A percentile compares a stretch with the other conserved stretches of the same genome.
phyloP scores from a whole-genome alignment of 148 eudicot genomes.

The Diospyros lotus region DNA sequence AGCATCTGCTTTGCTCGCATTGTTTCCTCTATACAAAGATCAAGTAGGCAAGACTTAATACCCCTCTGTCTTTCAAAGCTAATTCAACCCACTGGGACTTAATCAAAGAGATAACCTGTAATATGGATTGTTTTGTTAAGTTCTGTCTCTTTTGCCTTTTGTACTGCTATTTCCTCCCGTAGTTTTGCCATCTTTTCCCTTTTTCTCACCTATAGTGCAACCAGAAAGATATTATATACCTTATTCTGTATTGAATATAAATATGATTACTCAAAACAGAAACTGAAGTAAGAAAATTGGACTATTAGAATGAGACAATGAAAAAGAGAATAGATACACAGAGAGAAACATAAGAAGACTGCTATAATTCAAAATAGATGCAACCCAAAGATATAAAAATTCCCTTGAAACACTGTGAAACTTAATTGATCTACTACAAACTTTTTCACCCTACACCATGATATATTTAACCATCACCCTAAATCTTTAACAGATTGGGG shows the following conservation, averaged over 20 bases:
- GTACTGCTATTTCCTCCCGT: conserved; percentile 90
- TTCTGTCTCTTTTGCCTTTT: conserved; percentile 92
- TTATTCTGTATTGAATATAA: neutral
- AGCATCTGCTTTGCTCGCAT: conserved; percentile 95
- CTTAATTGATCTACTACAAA: too few relatives aligned
- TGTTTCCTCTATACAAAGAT: conserved; percentile 68
- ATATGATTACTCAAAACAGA: neutral
- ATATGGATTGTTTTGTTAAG: conserved; percentile 86
- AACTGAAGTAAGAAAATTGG: too few relatives aligned
- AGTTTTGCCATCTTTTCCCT: conserved; percentile 90
- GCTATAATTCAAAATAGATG: neutral
- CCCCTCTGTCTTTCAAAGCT: neutral
- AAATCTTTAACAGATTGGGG: too few relatives aligned
- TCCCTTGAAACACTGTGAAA: too few relatives aligned
- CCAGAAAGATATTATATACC: neutral
- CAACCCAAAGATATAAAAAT: too few relatives aligned
- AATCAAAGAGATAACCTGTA: conserved; percentile 39
- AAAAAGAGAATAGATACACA: neutral
- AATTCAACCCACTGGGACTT: neutral
- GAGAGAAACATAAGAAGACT: neutral
- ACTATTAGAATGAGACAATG: too few relatives aligned
- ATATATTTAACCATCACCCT: too few relatives aligned
- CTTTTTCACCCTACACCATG: too few relatives aligned
- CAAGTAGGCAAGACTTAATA: neutral
- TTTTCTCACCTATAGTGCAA: conserved; percentile 59